Conservation (phyloP, 2,329 filamentous ascomycete species). For the Graphilbum sp. region DNA sequence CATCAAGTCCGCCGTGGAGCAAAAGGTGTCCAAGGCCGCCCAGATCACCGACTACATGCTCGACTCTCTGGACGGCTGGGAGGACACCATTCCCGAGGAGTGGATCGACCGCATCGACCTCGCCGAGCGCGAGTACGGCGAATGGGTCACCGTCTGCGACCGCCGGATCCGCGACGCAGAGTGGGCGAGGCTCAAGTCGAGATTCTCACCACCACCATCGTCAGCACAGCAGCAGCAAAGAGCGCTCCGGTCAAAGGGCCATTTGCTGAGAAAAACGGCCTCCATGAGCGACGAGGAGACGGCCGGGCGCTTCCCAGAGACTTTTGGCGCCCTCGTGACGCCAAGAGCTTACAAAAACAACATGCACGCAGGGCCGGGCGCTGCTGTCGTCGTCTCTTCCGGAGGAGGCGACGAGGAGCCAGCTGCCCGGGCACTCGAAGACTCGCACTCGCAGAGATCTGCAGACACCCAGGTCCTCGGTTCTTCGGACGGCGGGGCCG, state of each 20-base stretch:
- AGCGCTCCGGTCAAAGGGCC: no score
- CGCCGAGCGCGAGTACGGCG: conserved; percentile 60
- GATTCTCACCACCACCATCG: conserved; percentile 1
- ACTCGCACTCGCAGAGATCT: background rate
- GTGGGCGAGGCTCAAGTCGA: conserved; percentile 15
- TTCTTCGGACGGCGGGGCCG: background rate
- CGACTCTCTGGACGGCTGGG: conserved; percentile 66
- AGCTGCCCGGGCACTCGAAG: no score
- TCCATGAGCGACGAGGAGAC: no score
- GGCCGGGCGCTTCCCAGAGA: no score
- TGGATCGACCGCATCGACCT: conserved; percentile 82
- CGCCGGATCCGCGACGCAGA: conserved; percentile 55
- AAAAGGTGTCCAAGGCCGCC: conserved; percentile 54
- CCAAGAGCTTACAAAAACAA: no score
- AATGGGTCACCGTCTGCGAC: conserved; percentile 70
- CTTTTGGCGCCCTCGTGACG: no score
- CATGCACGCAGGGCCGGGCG: no score
- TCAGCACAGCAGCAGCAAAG: no score
- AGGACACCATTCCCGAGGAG: conserved; percentile 66
- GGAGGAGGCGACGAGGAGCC: no score
- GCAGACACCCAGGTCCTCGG: background rate
- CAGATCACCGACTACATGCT: conserved; percentile 69
- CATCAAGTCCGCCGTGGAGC: conserved; percentile 47
- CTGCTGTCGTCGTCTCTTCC: no score
- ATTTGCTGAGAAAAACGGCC: no score